phyloP scores from a whole-genome alignment of 148 eudicot species.

The Fagopyrum tataricum region DNA sequence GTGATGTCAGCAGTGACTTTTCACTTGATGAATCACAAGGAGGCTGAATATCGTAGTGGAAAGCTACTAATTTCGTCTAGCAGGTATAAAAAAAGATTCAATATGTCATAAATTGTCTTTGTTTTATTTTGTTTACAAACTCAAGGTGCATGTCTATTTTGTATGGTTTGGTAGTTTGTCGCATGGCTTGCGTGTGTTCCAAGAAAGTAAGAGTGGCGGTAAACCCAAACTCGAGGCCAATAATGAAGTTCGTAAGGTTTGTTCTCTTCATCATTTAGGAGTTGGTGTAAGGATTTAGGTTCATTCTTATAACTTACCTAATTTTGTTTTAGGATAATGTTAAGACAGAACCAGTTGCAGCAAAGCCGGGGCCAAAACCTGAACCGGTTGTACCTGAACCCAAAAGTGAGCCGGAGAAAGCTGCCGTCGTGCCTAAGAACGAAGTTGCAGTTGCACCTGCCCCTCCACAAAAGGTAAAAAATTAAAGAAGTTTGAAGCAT shows the following conservation, averaged over 20 bases:
- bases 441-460: neutral
- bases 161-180: constrained; percentile 45
- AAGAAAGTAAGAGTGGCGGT: constrained; percentile 49
- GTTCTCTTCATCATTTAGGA: neutral
- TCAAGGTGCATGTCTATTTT: neutral
- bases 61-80: constrained; percentile 75
- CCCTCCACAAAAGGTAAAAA: constrained; percentile 25
- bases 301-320: constrained; percentile 2
- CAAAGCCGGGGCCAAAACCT: constrained; percentile 50
- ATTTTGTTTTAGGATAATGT: constrained; percentile 20
- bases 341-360: constrained; percentile 36
- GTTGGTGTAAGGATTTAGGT: neutral
- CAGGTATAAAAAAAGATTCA: constrained; percentile 33
- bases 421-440: constrained; percentile 31
- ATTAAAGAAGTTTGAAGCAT: too few species aligned
- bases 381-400: constrained; percentile 32
- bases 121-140: neutral
- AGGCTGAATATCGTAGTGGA: constrained; percentile 81
- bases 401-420: constrained; percentile 53
- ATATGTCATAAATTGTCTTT: neutral
- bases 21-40: constrained; percentile 73
- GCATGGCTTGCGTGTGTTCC: constrained; percentile 84
- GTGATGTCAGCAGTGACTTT: constrained; percentile 73
- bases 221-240: constrained; percentile 62
- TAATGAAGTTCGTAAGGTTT: constrained; percentile 70